phyloP scores from a whole-genome alignment of 192 early-diverging fungal species.

The Coemansia umbellata region DNA sequence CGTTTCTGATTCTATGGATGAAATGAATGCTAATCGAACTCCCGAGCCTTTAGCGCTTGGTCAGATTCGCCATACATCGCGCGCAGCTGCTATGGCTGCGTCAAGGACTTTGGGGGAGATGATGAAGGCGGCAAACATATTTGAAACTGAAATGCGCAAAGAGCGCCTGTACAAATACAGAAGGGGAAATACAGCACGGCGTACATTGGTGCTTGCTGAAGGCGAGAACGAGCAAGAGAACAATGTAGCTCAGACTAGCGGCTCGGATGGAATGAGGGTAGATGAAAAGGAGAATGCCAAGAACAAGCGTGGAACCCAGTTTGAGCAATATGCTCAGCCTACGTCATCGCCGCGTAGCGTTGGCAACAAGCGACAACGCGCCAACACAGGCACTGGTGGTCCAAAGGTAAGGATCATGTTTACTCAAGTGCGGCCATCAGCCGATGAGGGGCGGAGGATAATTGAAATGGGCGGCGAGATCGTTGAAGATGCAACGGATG shows the following conservation, averaged over 20 bases:
- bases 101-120: constrained; percentile 44
- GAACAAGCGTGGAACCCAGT: constrained; percentile 22
- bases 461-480: constrained; percentile 54
- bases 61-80: constrained; percentile 39
- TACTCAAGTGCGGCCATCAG: constrained; percentile 36
- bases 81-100: constrained; percentile 51
- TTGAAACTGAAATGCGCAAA: constrained; percentile 51
- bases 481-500: constrained; percentile 42
- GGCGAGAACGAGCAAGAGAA: constrained; percentile 22
- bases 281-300: neutral
- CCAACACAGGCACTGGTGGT: neutral
- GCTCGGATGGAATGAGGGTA: neutral
- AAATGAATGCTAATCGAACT: neutral
- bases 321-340: neutral
- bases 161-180: constrained; percentile 50
- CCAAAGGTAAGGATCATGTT: constrained; percentile 47
- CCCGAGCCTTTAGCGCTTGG: constrained; percentile 4
- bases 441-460: constrained; percentile 40
- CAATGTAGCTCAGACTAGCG: neutral
- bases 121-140: constrained; percentile 56
- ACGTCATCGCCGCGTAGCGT: neutral
- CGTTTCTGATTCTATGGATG: constrained; percentile 25
- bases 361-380: constrained; percentile 2
- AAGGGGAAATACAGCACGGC: constrained; percentile 9
- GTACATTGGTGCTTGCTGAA: constrained; percentile 28